Evolutionary conservation across 805 yeast species (phyloP), one percentile per base, ranked within the genome.

Genomic region (Saccharomyces kudriavzevii): DNA sequence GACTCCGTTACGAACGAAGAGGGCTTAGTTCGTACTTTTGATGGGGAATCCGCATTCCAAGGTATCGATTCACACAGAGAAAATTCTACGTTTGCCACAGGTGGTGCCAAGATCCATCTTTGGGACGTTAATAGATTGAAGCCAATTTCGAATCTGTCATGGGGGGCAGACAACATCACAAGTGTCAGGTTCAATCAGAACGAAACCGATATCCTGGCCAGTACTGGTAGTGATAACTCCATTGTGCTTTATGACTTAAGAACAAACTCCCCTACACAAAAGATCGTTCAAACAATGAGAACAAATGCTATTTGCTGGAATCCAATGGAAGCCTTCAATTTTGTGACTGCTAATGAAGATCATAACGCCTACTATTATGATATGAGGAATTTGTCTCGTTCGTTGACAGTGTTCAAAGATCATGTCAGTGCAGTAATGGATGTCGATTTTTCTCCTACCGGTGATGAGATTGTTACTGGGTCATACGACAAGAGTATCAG

Each of bases 351-450:
- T 2, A 82, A 83, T 65, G 99, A 94, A 72, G 98, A 94, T 74
- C 97, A 92, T 70, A 94, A 94, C 68, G 84, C 86, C 9, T 94
- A 94, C 69, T 78, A 87, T 52, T 95, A 96, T 82, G 99, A 94
- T 72, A 92, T 95, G 97, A 79, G 99, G 68, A 88, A 91, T 65
- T 77, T 95, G 81, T 77, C 77, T 47, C 78, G 88, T 53, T 85
- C 97, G 1, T 69, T 85, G 50, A 91, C 90, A 60, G 89, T 95
- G 11, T 89, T 79, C 72, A 90, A 92, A 72, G 98, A 90, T 70
- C 99, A 94, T 70, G 97, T 92, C 43, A 85, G 96, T 49, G 97
- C 97, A 0, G 96, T 94, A 10, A 80, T 92, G 83, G 96, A 88
- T 68, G 83, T 94, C 45, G 99, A 94, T 72, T 94, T 88, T 66